Evolutionary conservation across 805 yeast species (phyloP), one percentile per base, ranked within the genome.

Genomic region (Grigorovia humatica): DNA sequence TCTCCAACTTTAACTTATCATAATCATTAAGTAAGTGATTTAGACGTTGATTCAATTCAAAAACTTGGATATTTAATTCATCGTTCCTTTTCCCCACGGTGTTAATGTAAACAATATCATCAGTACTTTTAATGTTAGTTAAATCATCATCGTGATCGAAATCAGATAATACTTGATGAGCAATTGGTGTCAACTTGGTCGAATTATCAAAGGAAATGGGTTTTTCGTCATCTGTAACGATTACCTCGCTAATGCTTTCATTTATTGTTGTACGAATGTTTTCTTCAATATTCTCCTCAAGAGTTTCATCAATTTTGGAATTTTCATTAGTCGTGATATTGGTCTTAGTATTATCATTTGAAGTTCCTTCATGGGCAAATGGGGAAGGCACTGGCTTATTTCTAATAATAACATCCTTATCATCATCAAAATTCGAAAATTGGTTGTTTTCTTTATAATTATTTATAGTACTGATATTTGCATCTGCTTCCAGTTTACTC

Each of bases 171-270:
- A 44, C 42, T 15, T 45, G 51, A 32, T 56, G 52, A 42, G 51
- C 51, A 29, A 63, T 47, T 23, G 66, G 66, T 3, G 64, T 59
- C 35, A 63, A 44, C 46, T 54, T 59, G 45, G 59, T 59, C 9
- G 54, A 48, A 44, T 35, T 44, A 13, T 46, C 51, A 47, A 18
- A 35, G 9, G 40, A 44, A 35, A 32, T 29, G 15, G 40, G 43
- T 12, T 19, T 32, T 11, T 44, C 48, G 30, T 47, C 12, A 23
- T 41, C 27, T 15, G 42, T 20, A 20, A 35, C 44, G 9, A 9
- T 15, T 13, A 32, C 29, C 2, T 35, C 38, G 6, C 8, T 15
- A 2, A 11, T 32, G 27, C 17, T 41, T 17, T 43, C 46, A 13
- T 30, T 44, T 13, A 44, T n/a, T 32, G 38, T 32, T 4, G 38